A percentile compares a stretch with the other conserved stretches of the same genome.
Conservation (phyloP, 1,284 basidiomycete species). For the Gomphus sp. region DNA sequence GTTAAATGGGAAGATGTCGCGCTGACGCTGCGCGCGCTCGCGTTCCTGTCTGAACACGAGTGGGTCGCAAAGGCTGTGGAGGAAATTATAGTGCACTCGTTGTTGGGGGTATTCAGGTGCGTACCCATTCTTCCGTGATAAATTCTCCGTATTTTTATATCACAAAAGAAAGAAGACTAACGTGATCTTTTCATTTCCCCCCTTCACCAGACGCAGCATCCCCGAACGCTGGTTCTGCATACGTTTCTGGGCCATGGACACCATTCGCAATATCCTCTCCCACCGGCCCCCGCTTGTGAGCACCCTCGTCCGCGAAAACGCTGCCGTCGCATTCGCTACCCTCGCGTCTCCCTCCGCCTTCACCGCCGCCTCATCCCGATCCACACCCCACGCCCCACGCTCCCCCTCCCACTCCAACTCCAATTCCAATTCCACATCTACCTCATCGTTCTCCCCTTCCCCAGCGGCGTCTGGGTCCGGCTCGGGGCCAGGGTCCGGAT, state of each 20-base stretch:
- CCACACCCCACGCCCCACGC: background rate
- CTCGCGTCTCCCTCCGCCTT: background rate
- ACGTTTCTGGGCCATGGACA: conserved; percentile 10
- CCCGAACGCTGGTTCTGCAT: conserved; percentile 9
- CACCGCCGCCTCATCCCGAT: background rate
- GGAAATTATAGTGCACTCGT: background rate
- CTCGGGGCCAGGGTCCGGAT: too few species aligned
- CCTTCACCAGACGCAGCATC: background rate
- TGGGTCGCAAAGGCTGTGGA: background rate
- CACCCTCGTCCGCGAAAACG: background rate
- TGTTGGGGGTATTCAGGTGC: background rate
- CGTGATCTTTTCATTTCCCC: too few species aligned
- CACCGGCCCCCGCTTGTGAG: conserved; percentile 6
- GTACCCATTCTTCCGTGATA: too few species aligned
- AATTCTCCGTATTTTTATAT: too few species aligned
- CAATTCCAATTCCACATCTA: too few species aligned
- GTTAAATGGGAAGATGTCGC: conserved; percentile 3
- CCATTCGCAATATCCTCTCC: conserved; percentile 3
- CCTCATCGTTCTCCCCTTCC: too few species aligned
- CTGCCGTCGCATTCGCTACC: background rate
- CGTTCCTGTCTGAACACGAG: background rate
- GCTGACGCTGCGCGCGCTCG: background rate
- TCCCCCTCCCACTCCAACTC: too few species aligned
- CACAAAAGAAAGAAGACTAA: too few species aligned
- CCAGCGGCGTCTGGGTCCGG: too few species aligned